phyloP scores from a whole-genome alignment of 2,329 filamentous ascomycete genomes.

The Drechslera avenae region DNA sequence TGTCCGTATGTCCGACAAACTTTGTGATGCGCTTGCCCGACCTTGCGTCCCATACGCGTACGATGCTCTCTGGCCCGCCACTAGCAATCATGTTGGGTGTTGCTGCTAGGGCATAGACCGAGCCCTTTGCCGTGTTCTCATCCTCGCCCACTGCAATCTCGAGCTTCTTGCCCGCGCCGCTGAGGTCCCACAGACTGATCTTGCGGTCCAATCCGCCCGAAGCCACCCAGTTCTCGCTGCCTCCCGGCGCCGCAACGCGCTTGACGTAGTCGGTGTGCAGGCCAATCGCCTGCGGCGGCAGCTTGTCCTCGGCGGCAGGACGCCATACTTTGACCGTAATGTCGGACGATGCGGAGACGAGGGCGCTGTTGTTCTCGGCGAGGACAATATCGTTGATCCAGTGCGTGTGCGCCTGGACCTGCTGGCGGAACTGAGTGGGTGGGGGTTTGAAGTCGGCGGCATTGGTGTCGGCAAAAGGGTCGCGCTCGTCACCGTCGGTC shows the following conservation, averaged over 20 bases:
- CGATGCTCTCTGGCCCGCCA: conserved; percentile 90
- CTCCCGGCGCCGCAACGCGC: conserved; percentile 78
- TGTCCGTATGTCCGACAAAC: conserved; percentile 95
- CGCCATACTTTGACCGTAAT: conserved; percentile 93
- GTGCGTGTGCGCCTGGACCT: conserved; percentile 84
- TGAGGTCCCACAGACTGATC: conserved; percentile 91
- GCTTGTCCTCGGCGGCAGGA: conserved; percentile 66
- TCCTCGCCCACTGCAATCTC: conserved; percentile 86
- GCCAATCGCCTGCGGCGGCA: conserved; percentile 79
- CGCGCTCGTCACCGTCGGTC: conserved; percentile 45
- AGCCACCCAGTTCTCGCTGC: conserved; percentile 81
- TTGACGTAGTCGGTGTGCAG: conserved; percentile 97
- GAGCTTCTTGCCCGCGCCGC: conserved; percentile 81
- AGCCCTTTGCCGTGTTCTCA: conserved; percentile 85
- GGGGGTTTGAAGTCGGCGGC: conserved; percentile 45
- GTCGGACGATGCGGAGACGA: conserved; percentile 92
- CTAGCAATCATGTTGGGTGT: conserved; percentile 83
- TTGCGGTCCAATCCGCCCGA: conserved; percentile 92
- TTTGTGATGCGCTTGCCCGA: conserved; percentile 92
- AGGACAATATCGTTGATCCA: conserved; percentile 95
- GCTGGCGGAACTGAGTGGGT: conserved; percentile 62
- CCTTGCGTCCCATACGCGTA: conserved; percentile 88
- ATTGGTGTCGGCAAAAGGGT: conserved; percentile 48
- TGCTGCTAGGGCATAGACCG: conserved; percentile 86
- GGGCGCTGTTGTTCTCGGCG: conserved; percentile 74